A percentile compares a stretch with the other conserved stretches of the same genome.
Conservation (phyloP, 805 yeast genomes). For the Wickerhamomyces pijperi region DNA sequence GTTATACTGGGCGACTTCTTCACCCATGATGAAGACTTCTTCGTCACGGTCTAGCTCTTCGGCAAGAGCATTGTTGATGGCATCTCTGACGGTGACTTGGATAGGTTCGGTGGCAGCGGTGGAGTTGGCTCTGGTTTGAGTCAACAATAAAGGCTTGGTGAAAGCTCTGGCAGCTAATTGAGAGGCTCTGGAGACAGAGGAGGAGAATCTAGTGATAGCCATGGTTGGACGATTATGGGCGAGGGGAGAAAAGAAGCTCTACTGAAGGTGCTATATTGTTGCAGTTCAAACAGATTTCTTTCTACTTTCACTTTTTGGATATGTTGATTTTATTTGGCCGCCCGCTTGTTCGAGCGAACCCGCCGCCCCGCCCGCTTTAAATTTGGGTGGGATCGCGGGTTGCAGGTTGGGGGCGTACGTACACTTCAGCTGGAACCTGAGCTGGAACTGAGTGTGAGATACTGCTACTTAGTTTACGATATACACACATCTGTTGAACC, state of each 20-base stretch:
- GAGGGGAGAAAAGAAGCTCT: not conserved
- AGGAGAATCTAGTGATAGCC: not conserved
- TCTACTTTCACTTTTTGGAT: no score
- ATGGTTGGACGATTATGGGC: not conserved
- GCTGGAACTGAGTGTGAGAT: no score
- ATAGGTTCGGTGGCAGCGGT: constrained; percentile 4
- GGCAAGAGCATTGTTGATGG: constrained; percentile 86
- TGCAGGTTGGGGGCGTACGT: no score
- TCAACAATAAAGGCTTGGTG: constrained; percentile 1
- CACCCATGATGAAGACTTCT: constrained; percentile 92
- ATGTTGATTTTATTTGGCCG: no score
- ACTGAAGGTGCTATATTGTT: no score
- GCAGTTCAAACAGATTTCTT: no score
- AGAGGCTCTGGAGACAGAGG: constrained; percentile 8
- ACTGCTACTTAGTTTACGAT: no score
- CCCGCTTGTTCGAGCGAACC: no score
- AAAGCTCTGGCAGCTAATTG: constrained; percentile 9
- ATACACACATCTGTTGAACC: no score
- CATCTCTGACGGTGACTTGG: constrained; percentile 88
- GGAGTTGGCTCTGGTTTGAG: constrained; percentile 8
- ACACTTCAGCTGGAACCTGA: no score
- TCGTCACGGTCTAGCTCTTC: constrained; percentile 97
- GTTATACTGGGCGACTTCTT: constrained; percentile 97
- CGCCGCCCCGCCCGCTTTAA: no score
- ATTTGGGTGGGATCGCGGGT: no score